Evolutionary conservation across 345 rosid species (phyloP).

Genomic region (Erucastrum elatum): DNA sequence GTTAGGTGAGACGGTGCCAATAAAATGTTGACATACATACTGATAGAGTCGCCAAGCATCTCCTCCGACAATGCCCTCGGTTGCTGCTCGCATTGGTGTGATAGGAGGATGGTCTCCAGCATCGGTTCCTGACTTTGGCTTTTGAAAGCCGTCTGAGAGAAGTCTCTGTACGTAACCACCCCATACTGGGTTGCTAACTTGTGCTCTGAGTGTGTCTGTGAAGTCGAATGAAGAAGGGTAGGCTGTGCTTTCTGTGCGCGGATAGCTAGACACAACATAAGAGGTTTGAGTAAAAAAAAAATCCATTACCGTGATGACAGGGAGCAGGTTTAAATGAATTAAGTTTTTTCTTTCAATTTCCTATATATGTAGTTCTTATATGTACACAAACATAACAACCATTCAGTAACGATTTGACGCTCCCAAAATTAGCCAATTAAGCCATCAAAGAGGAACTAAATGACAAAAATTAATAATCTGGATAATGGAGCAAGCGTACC

Average conservation of each 20-base stretch:
- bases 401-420: not conserved
- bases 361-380: slow-evolving; percentile 1
- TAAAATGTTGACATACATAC: slow-evolving; percentile 90
- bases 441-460: slow-evolving; percentile 17
- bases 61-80: slow-evolving; percentile 66
- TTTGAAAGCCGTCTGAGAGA: slow-evolving; percentile 64
- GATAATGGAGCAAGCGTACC: slow-evolving; percentile 46
- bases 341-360: not conserved
- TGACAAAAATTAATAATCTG: slow-evolving; percentile 20
- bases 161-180: slow-evolving; percentile 56
- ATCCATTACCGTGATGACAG: slow-evolving; percentile 1
- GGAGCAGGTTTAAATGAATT: not conserved
- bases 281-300: not conserved
- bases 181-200: slow-evolving; percentile 59
- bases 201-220: slow-evolving; percentile 66
- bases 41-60: slow-evolving; percentile 95
- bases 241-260: slow-evolving; percentile 95
- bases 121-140: slow-evolving; percentile 79
- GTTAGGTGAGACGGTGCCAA: slow-evolving; percentile 91
- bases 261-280: slow-evolving; percentile 58
- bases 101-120: slow-evolving; percentile 99
- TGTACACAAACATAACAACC: not conserved
- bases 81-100: slow-evolving; percentile 79
- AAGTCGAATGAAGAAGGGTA: slow-evolving; percentile 94
- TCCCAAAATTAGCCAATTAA: slow-evolving; percentile 1